Base-by-base conservation (phyloP, 805 yeast species). In the Blastobotrys parvus region DNA sequence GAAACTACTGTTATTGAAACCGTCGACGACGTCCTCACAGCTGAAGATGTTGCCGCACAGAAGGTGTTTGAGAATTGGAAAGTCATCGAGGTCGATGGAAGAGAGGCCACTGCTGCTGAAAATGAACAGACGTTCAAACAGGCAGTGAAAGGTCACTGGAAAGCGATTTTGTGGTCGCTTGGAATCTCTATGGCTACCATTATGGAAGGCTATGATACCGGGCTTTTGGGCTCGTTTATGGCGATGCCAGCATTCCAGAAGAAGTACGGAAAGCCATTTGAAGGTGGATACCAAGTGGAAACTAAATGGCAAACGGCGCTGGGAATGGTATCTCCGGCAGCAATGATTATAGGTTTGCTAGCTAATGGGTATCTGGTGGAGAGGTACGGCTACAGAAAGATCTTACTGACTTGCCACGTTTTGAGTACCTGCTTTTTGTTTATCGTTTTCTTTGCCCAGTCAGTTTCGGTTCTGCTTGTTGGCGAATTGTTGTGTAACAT, bases 181-280 rank as follows among this genome's bases (percentile, higher is more conserved):
- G 53, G 69, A 21, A 52, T 72, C 27, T 68, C 74, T 3, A 50
- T 67, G 4, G 65, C 71, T 20, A 57, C 71, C 42, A 51, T 71
- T 41, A 71, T 71, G 75, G 76, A 69, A 50, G 77, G 75, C 15
- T 72, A 69, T 54, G 77, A 72, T 49, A 54, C 61, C n/a, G 58
- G 58, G 33, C 55, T 73, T 37, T 55, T 72, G 41, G 54, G 59
- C 20, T 58, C 70, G 4, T 65, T 74, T 51, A 72, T 61, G 55
- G 75, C 69, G 2, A 62, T 67, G 49, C 72, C 74, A 2, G 63
- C 68, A 16, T 73, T 73, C 48, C 56, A 57, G 37, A 50, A 51
- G 39, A 62, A 63, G 49, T 73, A 62, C 45, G 78, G 78, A 2
- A 42, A 38, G 22, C 39, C 32, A 4, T 43, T 29, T 8, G 31